Conservation (phyloP, 371 early-diverging fungal genomes). For the Umbelopsis sp. region DNA sequence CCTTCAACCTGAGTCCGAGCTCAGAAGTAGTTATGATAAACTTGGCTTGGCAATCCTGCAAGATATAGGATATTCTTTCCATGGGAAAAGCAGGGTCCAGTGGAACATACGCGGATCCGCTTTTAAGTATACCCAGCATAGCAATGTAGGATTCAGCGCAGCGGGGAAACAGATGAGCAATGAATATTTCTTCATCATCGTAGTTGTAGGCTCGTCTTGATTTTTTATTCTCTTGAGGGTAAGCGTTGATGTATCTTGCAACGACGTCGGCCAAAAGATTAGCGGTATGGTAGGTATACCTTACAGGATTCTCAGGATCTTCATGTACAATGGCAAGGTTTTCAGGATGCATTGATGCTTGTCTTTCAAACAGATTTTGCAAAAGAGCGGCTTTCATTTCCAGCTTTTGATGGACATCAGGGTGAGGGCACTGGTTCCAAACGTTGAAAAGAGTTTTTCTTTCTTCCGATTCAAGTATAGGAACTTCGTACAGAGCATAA, state of each 20-base stretch:
- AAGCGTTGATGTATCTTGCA: neutral
- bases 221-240: neutral
- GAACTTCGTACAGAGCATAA: neutral
- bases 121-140: slow-evolving; percentile 2
- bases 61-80: slow-evolving; percentile 5
- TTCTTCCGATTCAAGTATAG: neutral
- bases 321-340: neutral
- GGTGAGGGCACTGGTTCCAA: neutral
- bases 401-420: neutral
- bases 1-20: neutral
- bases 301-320: neutral
- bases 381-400: neutral
- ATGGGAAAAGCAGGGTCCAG: slow-evolving; percentile 14
- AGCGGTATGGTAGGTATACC: neutral
- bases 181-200: neutral
- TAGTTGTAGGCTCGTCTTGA: neutral
- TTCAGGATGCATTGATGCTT: neutral
- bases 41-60: neutral
- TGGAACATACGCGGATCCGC: slow-evolving; percentile 2
- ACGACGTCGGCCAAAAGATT: neutral
- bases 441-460: neutral
- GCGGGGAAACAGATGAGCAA: slow-evolving; percentile 2
- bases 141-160: slow-evolving; percentile 17
- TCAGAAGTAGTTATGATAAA: slow-evolving; percentile 8
- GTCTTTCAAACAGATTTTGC: slow-evolving; percentile 5